Evolutionary conservation across 2,329 filamentous ascomycete species (phyloP), one percentile per base, ranked within the genome.

Genomic region (Epichloe hybrida): DNA sequence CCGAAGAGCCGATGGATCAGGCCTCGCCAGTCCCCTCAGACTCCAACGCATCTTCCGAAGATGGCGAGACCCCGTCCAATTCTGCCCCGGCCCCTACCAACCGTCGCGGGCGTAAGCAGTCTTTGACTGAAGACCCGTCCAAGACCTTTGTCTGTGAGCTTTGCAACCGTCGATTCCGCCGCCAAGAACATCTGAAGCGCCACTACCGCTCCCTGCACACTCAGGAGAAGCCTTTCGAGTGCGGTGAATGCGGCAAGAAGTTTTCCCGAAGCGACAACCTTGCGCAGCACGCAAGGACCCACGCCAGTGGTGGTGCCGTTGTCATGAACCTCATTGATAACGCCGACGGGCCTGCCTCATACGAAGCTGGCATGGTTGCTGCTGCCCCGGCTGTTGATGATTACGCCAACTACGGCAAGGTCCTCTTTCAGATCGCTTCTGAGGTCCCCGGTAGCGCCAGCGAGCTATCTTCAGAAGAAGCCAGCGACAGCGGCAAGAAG

Each of bases 161-260:
- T 21, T 98, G 93, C 83, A 91, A 88, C 62, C 89, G 93, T 57
- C 88, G 93, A 54, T 98, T 98, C 84, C 86, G 93, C 55, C 88
- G 93, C 55, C 93, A 98, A 71, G 93, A 98, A 70, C 93, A 98
- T 65, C 81, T 98, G 54, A 98, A 98, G 82, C 87, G 93, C 56
- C 93, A 98, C 75, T 95, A 95, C 76, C 84, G 93, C 60, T 97
- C 93, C 52, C 88, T 98, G 46, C 93, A 98, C 76, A 98, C 93
- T 1, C 85, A 95, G 64, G 93, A 97, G 67, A 98, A 97, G 82
- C 93, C 93, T 5, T 98, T 97, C 62, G 88, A 95, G 72, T 98
- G 93, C 76, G 80, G 83, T 58, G 91, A 98, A 72, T 98, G 93
- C 64, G 91, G 93, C 61, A 98, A 98, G 84, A 96, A 95, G 76